Conservation (phyloP, 2,329 filamentous ascomycete species). For the Pseudocercospora fijiensis region DNA sequence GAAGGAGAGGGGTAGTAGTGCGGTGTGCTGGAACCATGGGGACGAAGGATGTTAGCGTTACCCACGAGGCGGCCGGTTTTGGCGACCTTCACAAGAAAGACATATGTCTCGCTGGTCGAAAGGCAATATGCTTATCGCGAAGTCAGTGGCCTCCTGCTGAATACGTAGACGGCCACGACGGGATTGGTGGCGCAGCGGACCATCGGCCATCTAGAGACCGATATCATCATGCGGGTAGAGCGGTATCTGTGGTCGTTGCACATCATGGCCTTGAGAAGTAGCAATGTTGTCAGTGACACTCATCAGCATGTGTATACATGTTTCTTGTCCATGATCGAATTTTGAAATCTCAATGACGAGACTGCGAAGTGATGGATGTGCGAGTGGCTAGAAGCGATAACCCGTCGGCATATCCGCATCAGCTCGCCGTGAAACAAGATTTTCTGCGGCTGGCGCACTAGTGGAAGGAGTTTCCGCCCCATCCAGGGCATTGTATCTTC, state of each 20-base stretch:
- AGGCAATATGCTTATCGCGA: slow-evolving; percentile 10
- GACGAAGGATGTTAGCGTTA: slow-evolving; percentile 5
- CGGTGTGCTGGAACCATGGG: not conserved
- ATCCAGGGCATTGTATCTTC: not conserved
- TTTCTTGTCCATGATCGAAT: not conserved
- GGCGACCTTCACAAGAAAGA: slow-evolving; percentile 4
- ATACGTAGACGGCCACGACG: not conserved
- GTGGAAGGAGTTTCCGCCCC: not conserved
- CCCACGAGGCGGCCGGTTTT: slow-evolving; percentile 2
- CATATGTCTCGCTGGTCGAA: slow-evolving; percentile 8
- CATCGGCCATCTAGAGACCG: not conserved
- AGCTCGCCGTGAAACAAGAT: not conserved
- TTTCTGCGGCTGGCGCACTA: slow-evolving; percentile 1
- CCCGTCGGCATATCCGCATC: not conserved
- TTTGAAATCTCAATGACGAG: not conserved
- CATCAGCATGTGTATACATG: not conserved
- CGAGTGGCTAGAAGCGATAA: not conserved
- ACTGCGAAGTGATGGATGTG: not conserved
- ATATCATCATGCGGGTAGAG: slow-evolving; percentile 1
- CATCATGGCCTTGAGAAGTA: not conserved
- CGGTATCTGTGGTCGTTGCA: not conserved
- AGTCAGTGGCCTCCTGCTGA: not conserved
- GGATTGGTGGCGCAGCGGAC: not conserved
- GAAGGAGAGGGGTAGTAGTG: slow-evolving; percentile 7
- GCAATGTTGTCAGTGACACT: not conserved